A percentile compares a stretch with the other conserved stretches of the same genome.
Evolutionary conservation across 2,329 filamentous ascomycete species (phyloP).

Genomic region (Didymella pomorum): DNA sequence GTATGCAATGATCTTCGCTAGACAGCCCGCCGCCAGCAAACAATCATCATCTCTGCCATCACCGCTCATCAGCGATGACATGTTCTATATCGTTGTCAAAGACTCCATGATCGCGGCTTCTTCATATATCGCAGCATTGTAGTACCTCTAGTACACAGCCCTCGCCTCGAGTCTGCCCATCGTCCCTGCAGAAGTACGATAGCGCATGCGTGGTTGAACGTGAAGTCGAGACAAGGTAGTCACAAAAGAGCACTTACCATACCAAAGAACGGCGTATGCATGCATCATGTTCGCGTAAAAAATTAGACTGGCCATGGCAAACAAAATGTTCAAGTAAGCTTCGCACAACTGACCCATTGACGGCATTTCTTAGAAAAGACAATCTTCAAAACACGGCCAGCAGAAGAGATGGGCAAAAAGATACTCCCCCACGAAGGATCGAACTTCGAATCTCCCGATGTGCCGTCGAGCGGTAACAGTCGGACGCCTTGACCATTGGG

Average conservation of each 20-base stretch:
- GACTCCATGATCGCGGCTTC: not conserved
- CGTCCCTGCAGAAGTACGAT: not conserved
- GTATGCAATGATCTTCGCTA: slow-evolving; percentile 20
- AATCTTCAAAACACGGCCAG: not conserved
- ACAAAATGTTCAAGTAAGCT: not conserved
- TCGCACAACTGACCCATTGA: not conserved
- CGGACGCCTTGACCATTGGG: slow-evolving; percentile 17
- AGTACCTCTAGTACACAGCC: not conserved
- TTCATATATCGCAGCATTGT: not conserved
- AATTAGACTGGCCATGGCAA: no score
- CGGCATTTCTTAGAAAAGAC: not conserved
- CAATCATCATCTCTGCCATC: not conserved
- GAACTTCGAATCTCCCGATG: slow-evolving; percentile 19
- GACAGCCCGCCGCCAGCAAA: not conserved
- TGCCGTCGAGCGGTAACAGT: slow-evolving; percentile 14
- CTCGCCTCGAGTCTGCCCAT: not conserved
- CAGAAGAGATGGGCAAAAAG: not conserved
- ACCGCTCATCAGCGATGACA: not conserved
- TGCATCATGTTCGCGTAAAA: not conserved
- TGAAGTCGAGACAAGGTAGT: not conserved
- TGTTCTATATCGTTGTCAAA: not conserved
- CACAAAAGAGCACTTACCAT: not conserved
- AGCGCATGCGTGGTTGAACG: not conserved
- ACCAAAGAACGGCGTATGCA: no score
- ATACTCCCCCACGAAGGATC: slow-evolving; percentile 17